A percentile compares a stretch with the other conserved stretches of the same genome.
These are phyloP conservation scores for Aspergillus brasiliensis DNA, from an alignment of 2,329 filamentous ascomycete species.

Conservation along the genomic window DNA sequence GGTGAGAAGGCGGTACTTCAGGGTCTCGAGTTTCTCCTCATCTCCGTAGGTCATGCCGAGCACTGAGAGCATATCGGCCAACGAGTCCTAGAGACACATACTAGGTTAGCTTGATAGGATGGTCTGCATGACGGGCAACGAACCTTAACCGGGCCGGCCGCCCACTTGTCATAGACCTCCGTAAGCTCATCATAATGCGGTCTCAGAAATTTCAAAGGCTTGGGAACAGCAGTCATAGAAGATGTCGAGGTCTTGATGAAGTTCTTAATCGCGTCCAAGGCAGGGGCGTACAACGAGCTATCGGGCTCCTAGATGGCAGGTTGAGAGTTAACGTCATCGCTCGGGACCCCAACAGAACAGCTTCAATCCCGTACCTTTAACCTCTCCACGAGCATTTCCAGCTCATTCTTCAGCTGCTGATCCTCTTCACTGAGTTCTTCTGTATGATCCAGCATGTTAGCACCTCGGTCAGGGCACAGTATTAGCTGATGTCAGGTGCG, in stretches of 20 bases:
- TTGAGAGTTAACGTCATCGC: slow-evolving; percentile 31
- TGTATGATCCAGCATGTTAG: slow-evolving; percentile 46
- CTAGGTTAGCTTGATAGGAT: slow-evolving; percentile 6
- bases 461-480: slow-evolving; percentile 39
- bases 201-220: slow-evolving; percentile 95
- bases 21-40: slow-evolving; percentile 90
- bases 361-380: slow-evolving; percentile 65
- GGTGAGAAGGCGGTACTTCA: slow-evolving; percentile 90
- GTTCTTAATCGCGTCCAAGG: slow-evolving; percentile 93
- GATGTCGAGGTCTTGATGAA: slow-evolving; percentile 99
- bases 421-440: slow-evolving; percentile 98
- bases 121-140: slow-evolving; percentile 10
- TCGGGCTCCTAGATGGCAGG: slow-evolving; percentile 70
- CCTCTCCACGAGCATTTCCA: slow-evolving; percentile 96
- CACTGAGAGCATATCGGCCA: slow-evolving; percentile 95
- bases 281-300: slow-evolving; percentile 82
- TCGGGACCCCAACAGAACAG: slow-evolving; percentile 8
- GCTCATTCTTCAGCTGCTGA: slow-evolving; percentile 95
- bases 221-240: slow-evolving; percentile 98
- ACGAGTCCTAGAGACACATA: slow-evolving; percentile 55
- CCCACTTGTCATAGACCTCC: slow-evolving; percentile 88
- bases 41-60: slow-evolving; percentile 99
- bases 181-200: slow-evolving; percentile 92
- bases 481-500: not conserved
- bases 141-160: slow-evolving; percentile 81